phyloP scores from a whole-genome alignment of 139 green algal genomes.

The Haematococcus lacustris region DNA sequence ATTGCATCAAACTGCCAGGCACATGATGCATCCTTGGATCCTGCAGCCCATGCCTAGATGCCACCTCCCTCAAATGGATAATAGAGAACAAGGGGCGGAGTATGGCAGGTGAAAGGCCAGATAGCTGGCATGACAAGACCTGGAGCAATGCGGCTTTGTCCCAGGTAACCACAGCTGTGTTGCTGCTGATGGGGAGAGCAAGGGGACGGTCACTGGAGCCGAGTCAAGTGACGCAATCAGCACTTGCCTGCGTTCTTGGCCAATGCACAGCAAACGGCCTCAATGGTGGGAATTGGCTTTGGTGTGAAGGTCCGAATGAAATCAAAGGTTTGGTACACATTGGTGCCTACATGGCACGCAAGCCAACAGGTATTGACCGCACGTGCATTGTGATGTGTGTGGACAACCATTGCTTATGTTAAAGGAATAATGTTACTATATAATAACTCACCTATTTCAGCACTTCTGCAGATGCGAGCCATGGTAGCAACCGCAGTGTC shows the following conservation, averaged over 20 bases:
- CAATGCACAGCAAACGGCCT: conserved; percentile 35
- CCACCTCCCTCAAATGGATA: no score
- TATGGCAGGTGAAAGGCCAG: no score
- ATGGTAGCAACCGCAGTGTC: conserved; percentile 42
- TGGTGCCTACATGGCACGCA: conserved; percentile 19
- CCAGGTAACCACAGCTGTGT: background rate
- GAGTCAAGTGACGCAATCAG: no score
- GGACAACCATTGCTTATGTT: no score
- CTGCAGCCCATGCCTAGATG: no score
- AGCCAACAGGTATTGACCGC: background rate
- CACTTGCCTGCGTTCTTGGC: conserved; percentile 47
- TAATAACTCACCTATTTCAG: conserved; percentile 40
- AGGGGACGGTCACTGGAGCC: no score
- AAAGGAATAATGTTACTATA: no score
- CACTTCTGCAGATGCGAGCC: conserved; percentile 40
- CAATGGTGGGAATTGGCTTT: conserved; percentile 44
- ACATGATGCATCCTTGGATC: no score
- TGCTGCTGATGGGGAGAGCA: background rate
- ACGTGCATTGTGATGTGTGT: no score
- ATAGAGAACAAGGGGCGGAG: no score
- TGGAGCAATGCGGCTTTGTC: background rate
- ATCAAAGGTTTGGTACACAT: conserved; percentile 49
- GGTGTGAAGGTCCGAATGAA: conserved; percentile 60
- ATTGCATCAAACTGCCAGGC: no score
- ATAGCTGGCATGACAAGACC: background rate